phyloP scores from a whole-genome alignment of 106 monocot genomes.

The Dendrobium huoshanense region DNA sequence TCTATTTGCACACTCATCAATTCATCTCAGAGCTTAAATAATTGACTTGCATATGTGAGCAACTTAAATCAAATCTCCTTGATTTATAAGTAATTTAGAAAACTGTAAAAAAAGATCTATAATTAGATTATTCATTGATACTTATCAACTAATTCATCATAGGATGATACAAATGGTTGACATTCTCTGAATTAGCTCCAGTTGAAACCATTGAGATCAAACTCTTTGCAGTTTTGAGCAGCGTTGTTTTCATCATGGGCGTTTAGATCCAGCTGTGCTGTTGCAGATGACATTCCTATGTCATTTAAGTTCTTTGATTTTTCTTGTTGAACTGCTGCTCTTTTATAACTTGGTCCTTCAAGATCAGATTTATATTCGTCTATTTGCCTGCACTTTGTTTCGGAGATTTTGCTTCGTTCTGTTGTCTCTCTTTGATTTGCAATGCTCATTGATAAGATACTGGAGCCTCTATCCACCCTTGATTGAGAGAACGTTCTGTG shows the following conservation, averaged over 20 bases:
- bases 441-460: not conserved
- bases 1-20: not conserved
- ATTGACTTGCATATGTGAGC: not conserved
- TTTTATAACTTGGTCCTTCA: not conserved
- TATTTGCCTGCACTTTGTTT: not conserved
- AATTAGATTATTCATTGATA: not conserved
- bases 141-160: not conserved
- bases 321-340: slow-evolving; percentile 17
- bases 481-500: slow-evolving; percentile 16
- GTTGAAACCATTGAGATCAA: slow-evolving; percentile 74
- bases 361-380: not conserved
- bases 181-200: slow-evolving; percentile 27
- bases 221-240: slow-evolving; percentile 25
- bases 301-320: slow-evolving; percentile 12
- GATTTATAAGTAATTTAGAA: not conserved
- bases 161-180: too few relatives aligned
- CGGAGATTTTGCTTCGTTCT: slow-evolving; percentile 13
- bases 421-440: slow-evolving; percentile 16
- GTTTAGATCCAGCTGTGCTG: slow-evolving; percentile 59
- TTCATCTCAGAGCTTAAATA: not conserved
- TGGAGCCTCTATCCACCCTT: not conserved
- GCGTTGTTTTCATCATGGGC: slow-evolving; percentile 23
- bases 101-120: not conserved
- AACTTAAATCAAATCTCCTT: not conserved
- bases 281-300: slow-evolving; percentile 18